These are phyloP conservation scores for Aphanocladium album DNA, from an alignment of 2,329 filamentous ascomycete genomes.

Conservation along the genomic window DNA sequence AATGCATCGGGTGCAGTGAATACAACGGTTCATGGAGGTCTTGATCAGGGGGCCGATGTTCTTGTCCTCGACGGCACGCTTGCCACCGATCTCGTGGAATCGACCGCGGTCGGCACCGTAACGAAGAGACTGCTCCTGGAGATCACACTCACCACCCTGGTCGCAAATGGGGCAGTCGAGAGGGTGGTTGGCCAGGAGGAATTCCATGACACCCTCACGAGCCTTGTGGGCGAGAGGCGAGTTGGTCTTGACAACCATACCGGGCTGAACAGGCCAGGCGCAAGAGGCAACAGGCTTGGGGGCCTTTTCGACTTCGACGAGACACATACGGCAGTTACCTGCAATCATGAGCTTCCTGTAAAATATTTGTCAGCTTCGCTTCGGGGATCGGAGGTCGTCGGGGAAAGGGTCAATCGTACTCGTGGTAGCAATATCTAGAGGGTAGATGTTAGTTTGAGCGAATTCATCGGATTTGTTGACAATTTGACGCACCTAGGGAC, in stretches of 20 bases:
- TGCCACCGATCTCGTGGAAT: conserved; percentile 93
- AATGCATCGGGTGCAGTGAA: conserved; percentile 96
- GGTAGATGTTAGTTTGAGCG: conserved; percentile 21
- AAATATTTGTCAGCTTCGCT: conserved; percentile 34
- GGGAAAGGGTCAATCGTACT: conserved; percentile 53
- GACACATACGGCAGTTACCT: conserved; percentile 98
- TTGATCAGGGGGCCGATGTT: conserved; percentile 98
- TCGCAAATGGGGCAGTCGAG: conserved; percentile 97
- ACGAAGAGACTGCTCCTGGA: conserved; percentile 99
- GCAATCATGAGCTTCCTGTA: conserved; percentile 93
- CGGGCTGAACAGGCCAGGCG: conserved; percentile 96
- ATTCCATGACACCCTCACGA: conserved; percentile 98
- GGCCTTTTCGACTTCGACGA: conserved; percentile 94
- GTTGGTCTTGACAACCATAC: conserved; percentile 99
- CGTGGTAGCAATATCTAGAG: conserved; percentile 93
- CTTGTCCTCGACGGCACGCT: conserved; percentile 98
- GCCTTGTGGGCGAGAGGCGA: conserved; percentile 96
- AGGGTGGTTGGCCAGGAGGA: conserved; percentile 91
- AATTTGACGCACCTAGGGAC: conserved; percentile 65
- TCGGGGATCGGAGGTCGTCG: conserved; percentile 20
- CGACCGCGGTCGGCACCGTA: conserved; percentile 94
- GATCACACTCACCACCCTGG: conserved; percentile 97
- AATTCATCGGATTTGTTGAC: neutral
- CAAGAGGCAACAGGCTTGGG: conserved; percentile 98
- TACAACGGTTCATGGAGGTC: conserved; percentile 99